phyloP scores from a whole-genome alignment of 2,329 filamentous ascomycete species.

The Aspergillus jensenii region DNA sequence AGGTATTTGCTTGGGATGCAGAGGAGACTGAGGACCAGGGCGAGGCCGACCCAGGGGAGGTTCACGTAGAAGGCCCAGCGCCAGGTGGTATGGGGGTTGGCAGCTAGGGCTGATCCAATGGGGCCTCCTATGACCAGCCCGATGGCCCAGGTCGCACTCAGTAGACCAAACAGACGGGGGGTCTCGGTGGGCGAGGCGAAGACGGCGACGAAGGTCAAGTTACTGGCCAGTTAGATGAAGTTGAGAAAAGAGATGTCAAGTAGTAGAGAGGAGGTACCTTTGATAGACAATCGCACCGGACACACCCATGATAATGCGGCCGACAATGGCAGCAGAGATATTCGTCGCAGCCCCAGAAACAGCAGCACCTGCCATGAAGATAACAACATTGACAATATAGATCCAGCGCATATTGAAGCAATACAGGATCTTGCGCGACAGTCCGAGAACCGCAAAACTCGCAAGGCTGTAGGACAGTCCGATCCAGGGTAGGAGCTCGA shows the following conservation, averaged over 20 bases:
- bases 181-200: not conserved
- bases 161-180: slow-evolving; percentile 2
- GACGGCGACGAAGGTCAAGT: slow-evolving; percentile 5
- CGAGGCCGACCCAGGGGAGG: slow-evolving; percentile 47
- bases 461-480: slow-evolving; percentile 14
- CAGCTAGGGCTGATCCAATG: slow-evolving; percentile 3
- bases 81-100: slow-evolving; percentile 22
- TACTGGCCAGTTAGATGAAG: not conserved
- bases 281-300: slow-evolving; percentile 32
- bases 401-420: slow-evolving; percentile 45
- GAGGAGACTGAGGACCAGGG: slow-evolving; percentile 48
- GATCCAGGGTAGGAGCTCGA: slow-evolving; percentile 17
- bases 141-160: slow-evolving; percentile 4
- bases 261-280: not conserved
- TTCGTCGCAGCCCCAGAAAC: slow-evolving; percentile 45
- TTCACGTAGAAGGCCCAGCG: slow-evolving; percentile 58
- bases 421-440: slow-evolving; percentile 20
- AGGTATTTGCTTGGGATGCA: slow-evolving; percentile 36
- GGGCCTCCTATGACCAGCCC: slow-evolving; percentile 15
- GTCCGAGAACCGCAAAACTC: slow-evolving; percentile 11
- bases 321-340: slow-evolving; percentile 49
- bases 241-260: too few species aligned
- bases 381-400: slow-evolving; percentile 21
- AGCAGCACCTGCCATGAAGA: slow-evolving; percentile 31
- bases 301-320: slow-evolving; percentile 31